Evolutionary conservation across 2,329 filamentous ascomycete genomes (phyloP).

Genomic region (Claviceps paspali): DNA sequence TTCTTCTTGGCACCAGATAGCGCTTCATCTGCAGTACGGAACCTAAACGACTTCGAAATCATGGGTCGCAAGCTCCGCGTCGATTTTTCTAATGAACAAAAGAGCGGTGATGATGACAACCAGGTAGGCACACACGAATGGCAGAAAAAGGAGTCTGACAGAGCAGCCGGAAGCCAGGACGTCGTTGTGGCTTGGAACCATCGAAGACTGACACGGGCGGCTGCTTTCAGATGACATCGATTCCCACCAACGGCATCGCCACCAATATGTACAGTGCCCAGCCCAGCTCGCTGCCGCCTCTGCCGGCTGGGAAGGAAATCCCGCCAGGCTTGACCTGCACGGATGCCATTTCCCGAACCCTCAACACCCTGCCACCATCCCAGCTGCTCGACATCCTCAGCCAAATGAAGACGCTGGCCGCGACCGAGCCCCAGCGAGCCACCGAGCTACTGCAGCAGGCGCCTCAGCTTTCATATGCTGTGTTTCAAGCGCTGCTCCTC

Average conservation of each 20-base stretch:
- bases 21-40: conserved; percentile 84
- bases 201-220: neutral
- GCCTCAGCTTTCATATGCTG: conserved; percentile 83
- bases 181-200: neutral
- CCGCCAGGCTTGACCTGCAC: conserved; percentile 69
- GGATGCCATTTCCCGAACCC: conserved; percentile 83
- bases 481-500: conserved; percentile 85
- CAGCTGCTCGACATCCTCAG: conserved; percentile 87
- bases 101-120: conserved; percentile 45
- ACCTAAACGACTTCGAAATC: conserved; percentile 88
- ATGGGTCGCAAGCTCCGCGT: conserved; percentile 90
- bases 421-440: conserved; percentile 65
- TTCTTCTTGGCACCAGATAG: too few relatives aligned
- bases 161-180: too few relatives aligned
- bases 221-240: conserved; percentile 8
- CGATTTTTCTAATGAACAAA: conserved; percentile 89
- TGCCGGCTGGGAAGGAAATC: conserved; percentile 74
- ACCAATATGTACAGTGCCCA: conserved; percentile 18
- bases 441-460: conserved; percentile 77
- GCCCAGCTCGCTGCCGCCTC: conserved; percentile 50
- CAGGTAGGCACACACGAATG: conserved; percentile 5
- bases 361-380: conserved; percentile 69
- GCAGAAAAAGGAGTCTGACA: too few relatives aligned
- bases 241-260: conserved; percentile 19
- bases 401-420: conserved; percentile 87